phyloP scores from a whole-genome alignment of 2,329 filamentous ascomycete species.

The Didymella sp. region DNA sequence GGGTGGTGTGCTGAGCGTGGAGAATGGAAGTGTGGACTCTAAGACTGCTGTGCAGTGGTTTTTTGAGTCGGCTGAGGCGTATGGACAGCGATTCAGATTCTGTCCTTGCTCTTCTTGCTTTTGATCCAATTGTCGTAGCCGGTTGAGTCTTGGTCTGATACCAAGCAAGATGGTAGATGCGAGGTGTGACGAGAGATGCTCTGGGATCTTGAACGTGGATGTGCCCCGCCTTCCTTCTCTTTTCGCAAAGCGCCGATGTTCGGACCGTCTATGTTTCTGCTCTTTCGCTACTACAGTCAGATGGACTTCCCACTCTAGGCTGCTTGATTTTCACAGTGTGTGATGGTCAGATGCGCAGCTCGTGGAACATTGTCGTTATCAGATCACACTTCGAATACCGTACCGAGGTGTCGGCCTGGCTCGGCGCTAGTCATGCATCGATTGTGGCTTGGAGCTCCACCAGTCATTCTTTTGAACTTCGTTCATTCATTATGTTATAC shows the following conservation, averaged over 20 bases:
- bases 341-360: neutral
- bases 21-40: neutral
- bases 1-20: constrained; percentile 6
- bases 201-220: neutral
- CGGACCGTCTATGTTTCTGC: neutral
- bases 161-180: neutral
- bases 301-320: neutral
- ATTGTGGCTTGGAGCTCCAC: neutral
- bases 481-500: constrained; percentile 25
- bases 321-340: too few species aligned
- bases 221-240: constrained; percentile 13
- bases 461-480: neutral
- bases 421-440: constrained; percentile 12
- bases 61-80: neutral
- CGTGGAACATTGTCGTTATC: neutral
- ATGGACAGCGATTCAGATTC: too few species aligned
- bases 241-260: neutral
- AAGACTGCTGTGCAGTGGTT: neutral
- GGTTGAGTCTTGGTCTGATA: neutral
- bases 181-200: neutral
- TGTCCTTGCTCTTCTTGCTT: neutral
- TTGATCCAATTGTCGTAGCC: too few species aligned
- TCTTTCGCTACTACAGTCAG: neutral
- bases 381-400: constrained; percentile 1
- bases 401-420: constrained; percentile 8